Base-by-base conservation (phyloP, 768 basidiomycete species). In the Kwoniella botswanensis region DNA sequence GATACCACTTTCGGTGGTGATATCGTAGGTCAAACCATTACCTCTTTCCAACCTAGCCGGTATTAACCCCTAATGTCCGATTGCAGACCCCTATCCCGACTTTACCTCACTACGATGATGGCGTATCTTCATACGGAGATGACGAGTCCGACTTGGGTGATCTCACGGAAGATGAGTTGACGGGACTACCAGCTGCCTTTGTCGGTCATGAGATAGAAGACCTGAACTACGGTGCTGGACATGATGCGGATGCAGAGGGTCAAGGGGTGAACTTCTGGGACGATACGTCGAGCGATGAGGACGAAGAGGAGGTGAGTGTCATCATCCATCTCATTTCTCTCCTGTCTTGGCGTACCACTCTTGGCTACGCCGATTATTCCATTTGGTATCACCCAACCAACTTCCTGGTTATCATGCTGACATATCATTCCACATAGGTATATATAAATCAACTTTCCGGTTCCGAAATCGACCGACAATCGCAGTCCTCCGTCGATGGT, bases 151-250 rank as follows among this genome's bases (percentile, higher is more conserved):
- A 76, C 24, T 46, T 70, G 1, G 71, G 65, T 4, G 66, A 78
- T 24, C 56, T 71, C 12, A 73, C 65, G 2, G 78, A 76, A 41
- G 74, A 75, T 13, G 76, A 77, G 15, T 41, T 72, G 35, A 56
- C 62, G 2, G 73, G 73, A 26, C 58, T 79, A 42, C 79, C 77
- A 4, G 78, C 74, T 24, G 73, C 72, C 10, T 76, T 77, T 58
- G 73, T 73, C 10, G 79, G 80, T 24, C 78, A 81, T 42, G 78
- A 79, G 46, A 74, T 81, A 42, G 80, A 81, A 61, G 80, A 81
- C 73, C 69, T 81, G 60, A 72, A 70, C 9, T 81, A 81, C 61
- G 80, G 80, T 17, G 75, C 74, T 1, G 76, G 76, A 42, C 70
- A 67, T 7, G 78, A 79, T 29, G 55, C 70, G 9, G 74, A 79